These are phyloP conservation scores for Cutaneotrichosporon daszewskae DNA, from an alignment of 1,284 basidiomycete species.

Conservation along the genomic window DNA sequence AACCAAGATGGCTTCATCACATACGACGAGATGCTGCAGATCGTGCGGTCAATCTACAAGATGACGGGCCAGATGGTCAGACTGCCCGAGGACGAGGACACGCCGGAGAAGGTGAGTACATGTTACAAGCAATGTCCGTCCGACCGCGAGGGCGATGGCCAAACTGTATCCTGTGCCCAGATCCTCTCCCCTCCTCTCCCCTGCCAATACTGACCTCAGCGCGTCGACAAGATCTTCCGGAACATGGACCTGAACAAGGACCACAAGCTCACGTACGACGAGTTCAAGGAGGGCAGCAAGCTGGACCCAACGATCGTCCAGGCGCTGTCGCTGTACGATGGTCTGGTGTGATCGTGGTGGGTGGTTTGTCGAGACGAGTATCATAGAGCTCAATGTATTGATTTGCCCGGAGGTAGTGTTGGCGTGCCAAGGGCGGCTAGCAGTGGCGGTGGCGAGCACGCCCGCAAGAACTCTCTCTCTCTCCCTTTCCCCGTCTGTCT, in stretches of 20 bases:
- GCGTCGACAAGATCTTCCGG: constrained; percentile 91
- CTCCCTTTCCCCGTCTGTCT: too few relatives aligned
- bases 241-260: constrained; percentile 92
- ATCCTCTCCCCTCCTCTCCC: neutral
- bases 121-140: too few relatives aligned
- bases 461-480: too few relatives aligned
- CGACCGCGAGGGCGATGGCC: neutral
- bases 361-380: too few relatives aligned
- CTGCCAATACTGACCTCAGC: constrained; percentile 51
- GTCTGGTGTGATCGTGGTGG: too few relatives aligned
- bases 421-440: too few relatives aligned
- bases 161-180: too few relatives aligned
- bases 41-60: constrained; percentile 94
- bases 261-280: constrained; percentile 80
- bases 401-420: too few relatives aligned
- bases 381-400: too few relatives aligned
- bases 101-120: constrained; percentile 84
- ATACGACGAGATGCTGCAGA: constrained; percentile 97
- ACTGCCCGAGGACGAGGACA: constrained; percentile 94
- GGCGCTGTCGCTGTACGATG: constrained; percentile 57
- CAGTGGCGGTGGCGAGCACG: too few relatives aligned
- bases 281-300: constrained; percentile 95
- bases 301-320: constrained; percentile 97
- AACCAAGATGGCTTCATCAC: constrained; percentile 95
- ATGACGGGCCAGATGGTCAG: constrained; percentile 99